A percentile compares a stretch with the other conserved stretches of the same genome.
Conservation (phyloP, 257 asterid species). For the Fraxinus anomala region DNA sequence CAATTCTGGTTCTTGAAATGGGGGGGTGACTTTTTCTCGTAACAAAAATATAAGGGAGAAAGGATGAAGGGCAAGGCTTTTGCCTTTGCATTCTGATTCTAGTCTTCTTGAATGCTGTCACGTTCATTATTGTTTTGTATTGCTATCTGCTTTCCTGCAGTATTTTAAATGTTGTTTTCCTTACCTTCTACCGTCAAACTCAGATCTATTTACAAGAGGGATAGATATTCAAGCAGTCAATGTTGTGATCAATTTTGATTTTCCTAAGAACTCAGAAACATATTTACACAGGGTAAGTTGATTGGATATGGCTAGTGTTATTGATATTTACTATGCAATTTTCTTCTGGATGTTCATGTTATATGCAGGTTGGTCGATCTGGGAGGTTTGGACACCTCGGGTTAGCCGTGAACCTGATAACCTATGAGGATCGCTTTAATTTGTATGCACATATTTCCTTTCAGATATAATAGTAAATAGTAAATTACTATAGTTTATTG, state of each 20-base stretch:
- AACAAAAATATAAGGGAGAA: background rate
- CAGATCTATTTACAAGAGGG: constrained; percentile 59
- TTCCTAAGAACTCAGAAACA: constrained; percentile 58
- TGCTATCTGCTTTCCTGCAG: background rate
- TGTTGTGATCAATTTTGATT: constrained; percentile 54
- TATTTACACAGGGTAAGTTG: constrained; percentile 52
- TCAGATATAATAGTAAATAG: background rate
- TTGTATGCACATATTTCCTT: constrained; percentile 35
- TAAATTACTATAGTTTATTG: background rate
- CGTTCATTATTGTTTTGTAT: background rate
- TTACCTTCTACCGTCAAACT: background rate
- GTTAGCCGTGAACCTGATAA: constrained; percentile 50
- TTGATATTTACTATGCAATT: background rate
- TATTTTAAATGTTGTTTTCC: background rate
- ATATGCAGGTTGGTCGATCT: constrained; percentile 50
- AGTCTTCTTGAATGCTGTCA: background rate
- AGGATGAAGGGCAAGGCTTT: background rate
- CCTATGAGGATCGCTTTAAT: constrained; percentile 52
- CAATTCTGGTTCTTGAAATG: background rate
- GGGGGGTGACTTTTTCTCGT: background rate
- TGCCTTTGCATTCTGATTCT: background rate
- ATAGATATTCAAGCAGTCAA: constrained; percentile 62
- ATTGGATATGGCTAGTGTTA: background rate
- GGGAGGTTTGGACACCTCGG: constrained; percentile 57
- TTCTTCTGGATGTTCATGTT: constrained; percentile 2